phyloP scores from a whole-genome alignment of 176 grass and related monocot genomes.

The Guadua angustifolia region DNA sequence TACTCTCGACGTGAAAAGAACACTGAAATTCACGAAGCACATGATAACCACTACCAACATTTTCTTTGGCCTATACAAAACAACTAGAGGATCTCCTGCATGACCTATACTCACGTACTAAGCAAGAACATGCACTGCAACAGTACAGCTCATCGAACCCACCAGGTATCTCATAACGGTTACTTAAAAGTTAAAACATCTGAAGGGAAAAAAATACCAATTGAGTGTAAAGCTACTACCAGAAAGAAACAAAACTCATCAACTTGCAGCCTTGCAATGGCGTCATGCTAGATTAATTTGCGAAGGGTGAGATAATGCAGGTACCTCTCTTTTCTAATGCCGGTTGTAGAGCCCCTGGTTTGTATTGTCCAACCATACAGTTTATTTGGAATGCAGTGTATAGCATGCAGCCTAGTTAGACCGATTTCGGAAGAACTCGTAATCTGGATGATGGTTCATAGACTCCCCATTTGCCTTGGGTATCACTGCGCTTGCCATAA shows the following conservation, averaged over 20 bases:
- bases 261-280: not conserved
- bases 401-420: constrained; percentile 1
- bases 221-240: not conserved
- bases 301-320: not conserved
- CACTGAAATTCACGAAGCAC: not conserved
- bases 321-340: not conserved
- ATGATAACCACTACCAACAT: not conserved
- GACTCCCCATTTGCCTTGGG: constrained; percentile 25
- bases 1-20: not conserved
- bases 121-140: not conserved
- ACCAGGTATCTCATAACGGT: not conserved
- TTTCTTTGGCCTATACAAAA: not conserved
- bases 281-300: not conserved
- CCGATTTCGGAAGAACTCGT: constrained; percentile 47
- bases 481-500: constrained; percentile 43
- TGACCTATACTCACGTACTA: not conserved
- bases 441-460: constrained; percentile 46
- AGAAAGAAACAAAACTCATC: not conserved
- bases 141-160: not conserved
- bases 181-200: not conserved
- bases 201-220: not conserved
- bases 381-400: not conserved
- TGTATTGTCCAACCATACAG: not conserved
- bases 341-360: not conserved
- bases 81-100: not conserved